phyloP scores from a whole-genome alignment of 2,329 filamentous ascomycete genomes.

The Diaporthe caulivora region DNA sequence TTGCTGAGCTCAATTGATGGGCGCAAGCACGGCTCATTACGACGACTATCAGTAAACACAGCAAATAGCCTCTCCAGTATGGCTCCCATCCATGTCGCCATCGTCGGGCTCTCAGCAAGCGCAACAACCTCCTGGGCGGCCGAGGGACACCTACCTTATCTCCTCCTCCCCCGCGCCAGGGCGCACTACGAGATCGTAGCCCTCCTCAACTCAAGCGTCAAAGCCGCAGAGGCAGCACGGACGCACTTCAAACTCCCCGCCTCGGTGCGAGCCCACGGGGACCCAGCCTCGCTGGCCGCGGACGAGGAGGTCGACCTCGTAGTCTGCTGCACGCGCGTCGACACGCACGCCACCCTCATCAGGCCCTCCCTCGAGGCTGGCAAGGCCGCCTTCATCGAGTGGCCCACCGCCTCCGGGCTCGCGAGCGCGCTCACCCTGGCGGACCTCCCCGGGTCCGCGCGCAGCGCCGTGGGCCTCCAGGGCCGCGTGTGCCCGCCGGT shows the following conservation, averaged over 20 bases:
- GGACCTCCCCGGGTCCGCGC: conserved; percentile 49
- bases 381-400: conserved; percentile 64
- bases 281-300: conserved; percentile 55
- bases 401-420: conserved; percentile 58
- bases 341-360: conserved; percentile 55
- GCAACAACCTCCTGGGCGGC: conserved; percentile 36
- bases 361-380: conserved; percentile 57
- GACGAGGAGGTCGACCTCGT: conserved; percentile 62
- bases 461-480: conserved; percentile 62
- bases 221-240: conserved; percentile 57
- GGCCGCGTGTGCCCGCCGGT: conserved; percentile 55
- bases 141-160: conserved; percentile 52
- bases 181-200: conserved; percentile 61
- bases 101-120: conserved; percentile 43
- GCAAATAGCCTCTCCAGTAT: conserved; percentile 38
- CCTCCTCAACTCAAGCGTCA: conserved; percentile 60
- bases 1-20: background rate
- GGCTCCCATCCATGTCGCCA: conserved; percentile 45
- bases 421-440: conserved; percentile 57
- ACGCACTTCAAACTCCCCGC: conserved; percentile 51
- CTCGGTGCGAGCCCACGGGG: conserved; percentile 57
- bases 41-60: background rate
- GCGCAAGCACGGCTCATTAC: background rate
- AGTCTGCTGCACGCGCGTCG: conserved; percentile 57
- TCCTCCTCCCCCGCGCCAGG: conserved; percentile 50